phyloP scores from a whole-genome alignment of 257 asterid species.

The Leonotis leonurus region DNA sequence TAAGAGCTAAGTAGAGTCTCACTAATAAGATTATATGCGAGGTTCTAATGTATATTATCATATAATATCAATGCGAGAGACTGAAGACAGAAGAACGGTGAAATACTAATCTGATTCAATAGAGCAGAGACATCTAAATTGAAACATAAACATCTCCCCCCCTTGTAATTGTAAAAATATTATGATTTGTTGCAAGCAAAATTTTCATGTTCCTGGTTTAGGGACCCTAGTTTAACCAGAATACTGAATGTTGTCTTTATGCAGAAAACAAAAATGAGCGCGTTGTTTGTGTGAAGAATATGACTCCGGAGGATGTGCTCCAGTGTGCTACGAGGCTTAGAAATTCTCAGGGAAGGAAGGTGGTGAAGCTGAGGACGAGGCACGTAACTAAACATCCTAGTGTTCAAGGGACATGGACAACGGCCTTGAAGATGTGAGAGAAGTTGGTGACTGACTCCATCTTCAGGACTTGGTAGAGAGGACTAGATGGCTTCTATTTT shows the following conservation, averaged over 20 bases:
- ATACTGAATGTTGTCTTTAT: neutral
- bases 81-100: neutral
- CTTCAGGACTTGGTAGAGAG: neutral
- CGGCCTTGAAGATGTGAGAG: slow-evolving; percentile 33
- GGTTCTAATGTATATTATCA: no score
- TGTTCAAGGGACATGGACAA: slow-evolving; percentile 89
- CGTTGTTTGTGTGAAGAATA: slow-evolving; percentile 65
- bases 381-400: slow-evolving; percentile 70
- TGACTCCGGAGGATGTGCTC: slow-evolving; percentile 62
- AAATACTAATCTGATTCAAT: no score
- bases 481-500: neutral
- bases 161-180: neutral
- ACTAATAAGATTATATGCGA: no score
- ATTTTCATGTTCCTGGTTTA: neutral
- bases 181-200: neutral
- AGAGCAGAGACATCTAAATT: no score
- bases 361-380: slow-evolving; percentile 70
- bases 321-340: slow-evolving; percentile 55
- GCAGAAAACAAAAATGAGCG: slow-evolving; percentile 79
- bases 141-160: neutral
- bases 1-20: no score
- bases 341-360: slow-evolving; percentile 82
- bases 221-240: neutral
- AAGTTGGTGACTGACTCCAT: neutral
- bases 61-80: no score